These are phyloP conservation scores for Fusarium sacchari DNA, from an alignment of 2,329 filamentous ascomycete species.

Conservation along the genomic window DNA sequence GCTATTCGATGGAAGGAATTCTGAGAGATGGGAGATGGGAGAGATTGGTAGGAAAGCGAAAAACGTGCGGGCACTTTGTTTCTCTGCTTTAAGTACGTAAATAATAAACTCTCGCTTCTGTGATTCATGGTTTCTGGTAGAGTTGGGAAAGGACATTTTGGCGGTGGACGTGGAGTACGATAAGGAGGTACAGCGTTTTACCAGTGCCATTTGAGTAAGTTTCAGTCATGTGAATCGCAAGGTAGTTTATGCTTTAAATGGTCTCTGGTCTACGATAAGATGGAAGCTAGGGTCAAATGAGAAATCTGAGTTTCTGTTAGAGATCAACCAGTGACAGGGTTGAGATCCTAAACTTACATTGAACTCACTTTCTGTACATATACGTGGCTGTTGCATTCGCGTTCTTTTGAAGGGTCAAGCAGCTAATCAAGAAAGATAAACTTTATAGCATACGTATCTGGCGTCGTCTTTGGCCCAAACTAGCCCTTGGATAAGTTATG, in stretches of 20 bases:
- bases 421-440: not conserved
- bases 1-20: accelerated
- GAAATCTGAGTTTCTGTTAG: not conserved
- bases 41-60: accelerated
- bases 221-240: accelerated
- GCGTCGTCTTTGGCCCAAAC: accelerated
- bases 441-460: not conserved
- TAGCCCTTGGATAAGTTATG: not conserved
- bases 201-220: not conserved
- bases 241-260: accelerated
- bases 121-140: not conserved
- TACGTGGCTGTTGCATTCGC: not conserved
- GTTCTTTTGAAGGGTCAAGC: not conserved
- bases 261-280: accelerated
- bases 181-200: accelerated
- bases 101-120: not conserved
- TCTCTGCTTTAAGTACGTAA: accelerated
- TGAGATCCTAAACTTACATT: not conserved
- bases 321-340: accelerated
- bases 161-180: accelerated
- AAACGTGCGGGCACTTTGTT: accelerated
- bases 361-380: accelerated
- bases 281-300: accelerated
- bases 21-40: not conserved
- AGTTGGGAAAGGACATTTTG: accelerated